Base-by-base conservation (phyloP, 371 early-diverging fungal species). In the Rozella allomycis region DNA sequence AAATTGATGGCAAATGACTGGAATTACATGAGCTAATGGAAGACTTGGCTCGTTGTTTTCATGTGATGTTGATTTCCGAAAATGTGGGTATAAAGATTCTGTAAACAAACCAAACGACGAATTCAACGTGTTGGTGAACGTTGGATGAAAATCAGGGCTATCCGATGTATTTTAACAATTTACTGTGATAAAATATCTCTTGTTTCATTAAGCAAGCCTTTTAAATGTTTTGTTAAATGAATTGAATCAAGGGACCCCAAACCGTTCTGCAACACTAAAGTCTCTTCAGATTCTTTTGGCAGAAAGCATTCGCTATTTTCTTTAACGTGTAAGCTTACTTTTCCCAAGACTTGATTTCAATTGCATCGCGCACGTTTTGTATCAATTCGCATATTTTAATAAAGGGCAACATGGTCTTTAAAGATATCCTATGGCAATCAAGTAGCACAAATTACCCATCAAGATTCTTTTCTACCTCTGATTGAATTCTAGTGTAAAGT, bases 111-210 rank as follows among this genome's bases (percentile, higher is more conserved):
- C n/a, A n/a, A n/a, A n/a, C n/a, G n/a, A n/a, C n/a, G n/a, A n/a
- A n/a, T n/a, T n/a, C n/a, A n/a, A n/a, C n/a, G n/a, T n/a, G n/a
- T n/a, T n/a, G n/a, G n/a, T n/a, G n/a, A n/a, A n/a, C n/a, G n/a
- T n/a, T n/a, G n/a, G n/a, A n/a, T 31, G 22, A 27, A 74, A 74
- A 40, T 76, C 74, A 20, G 58, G 55, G 27, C 75, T 74, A 26
- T 8, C 2, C 22, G 25, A 27, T 20, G 3, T 5, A 14, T 17
- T 23, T 5, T 13, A 31, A 11, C 22, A 14, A 23, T 34, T 29
- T 54, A 71, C 70, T 72, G 62, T 25, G 79, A 76, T 25, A 79
- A 54, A 35, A 71, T 74, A 39, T 82, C 83, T 18, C 68, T 63
- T 0, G 78, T 74, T 44, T 82, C 83, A 49, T 82, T 70, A 32